Evolutionary conservation across 108 stramenopile genomes (phyloP), one percentile per base, ranked within the genome.

Genomic region (Discostella pseudostelligera): DNA sequence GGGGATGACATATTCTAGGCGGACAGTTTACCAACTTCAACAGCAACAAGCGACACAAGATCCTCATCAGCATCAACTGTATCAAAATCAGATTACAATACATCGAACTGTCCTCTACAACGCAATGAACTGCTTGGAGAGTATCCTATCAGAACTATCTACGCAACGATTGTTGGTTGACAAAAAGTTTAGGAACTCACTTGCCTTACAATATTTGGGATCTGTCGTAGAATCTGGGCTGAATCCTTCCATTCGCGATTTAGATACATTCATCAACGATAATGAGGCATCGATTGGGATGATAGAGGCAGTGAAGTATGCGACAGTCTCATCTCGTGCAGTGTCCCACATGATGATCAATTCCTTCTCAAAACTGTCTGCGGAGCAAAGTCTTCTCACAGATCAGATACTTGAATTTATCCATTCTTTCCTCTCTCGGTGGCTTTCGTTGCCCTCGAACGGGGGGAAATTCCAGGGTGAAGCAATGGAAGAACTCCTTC

Each of bases 141-240:
- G 35, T 22, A 29, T 74, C 0, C 25, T 79, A 14, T 19, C 40
- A 7, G 77, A 78, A 39, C 57, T 72, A 17, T 59, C 66, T 0
- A 58, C 51, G 4, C 57, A 73, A 45, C 42, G 77, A 20, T 48
- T 72, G 37, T 47, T 78, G 54, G 53, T 78, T 9, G 66, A 67
- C 35, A 67, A 62, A 48, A 73, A 78, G 51, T 78, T 60, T 53
- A 37, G 65, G 37, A 14, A 67, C 49, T 40, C 48, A 13, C 61
- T 73, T 46, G 65, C 62, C 20, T 39, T 29, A 35, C 28, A 51
- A 26, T 29, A 71, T 66, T 48, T 77, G 59, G 64, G 63, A 28
- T 35, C 19, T 19, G 13, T 77, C 14, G 70, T 75, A 17, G 54
- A 69, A 22, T 22, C 22, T 50, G 74, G 68, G 48, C 53, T 62